Evolutionary conservation across 768 basidiomycete genomes (phyloP), one percentile per base, ranked within the genome.

Genomic region (Pisolithus orientalis): DNA sequence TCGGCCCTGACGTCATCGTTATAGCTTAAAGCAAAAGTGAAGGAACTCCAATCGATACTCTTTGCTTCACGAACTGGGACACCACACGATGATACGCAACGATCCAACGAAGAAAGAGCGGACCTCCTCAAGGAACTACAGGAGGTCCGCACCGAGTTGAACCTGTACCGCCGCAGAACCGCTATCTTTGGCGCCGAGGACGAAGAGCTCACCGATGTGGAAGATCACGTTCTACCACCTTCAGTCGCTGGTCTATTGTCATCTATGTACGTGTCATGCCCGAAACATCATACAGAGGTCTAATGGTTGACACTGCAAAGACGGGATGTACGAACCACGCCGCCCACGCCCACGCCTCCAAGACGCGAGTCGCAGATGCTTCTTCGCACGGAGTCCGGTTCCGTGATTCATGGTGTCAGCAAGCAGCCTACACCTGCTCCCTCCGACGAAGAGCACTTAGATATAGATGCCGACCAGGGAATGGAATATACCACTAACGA

Each of bases 341-440:
- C 51, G 29, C 45, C 51, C 16, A 46, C 46, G 5, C 51, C 45
- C 5, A n/a, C 39, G 10, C 50, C 42, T 5, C 6, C 42, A 29
- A 52, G 51, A 34, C 28, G 37, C n/a, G 9, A 17, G 39, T 16
- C 39, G 21, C 16, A 29, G 14, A 25, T 53, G 39, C 31, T 47
- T 25, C 54, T 58, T 32, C 67, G 75, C 37, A 78, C 78, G 6
- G 69, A 71, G 50, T 78, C 78, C 9, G 78, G 79, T 2, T 76
- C 80, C 3, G 57, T 70, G 44, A 79, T 80, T 52, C 70, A 74
- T 44, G 60, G 68, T 32, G 39, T 75, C 34, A 79, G 75, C 65
- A 75, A 75, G 55, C 77, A 69, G 24, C 77, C 78, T 9, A 80
- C 78, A 1, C 79, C 79, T 49, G 75, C 76, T 21, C 76, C 77